Conservation (phyloP, 129 eudicot species). For the Ambrosia trifida region DNA sequence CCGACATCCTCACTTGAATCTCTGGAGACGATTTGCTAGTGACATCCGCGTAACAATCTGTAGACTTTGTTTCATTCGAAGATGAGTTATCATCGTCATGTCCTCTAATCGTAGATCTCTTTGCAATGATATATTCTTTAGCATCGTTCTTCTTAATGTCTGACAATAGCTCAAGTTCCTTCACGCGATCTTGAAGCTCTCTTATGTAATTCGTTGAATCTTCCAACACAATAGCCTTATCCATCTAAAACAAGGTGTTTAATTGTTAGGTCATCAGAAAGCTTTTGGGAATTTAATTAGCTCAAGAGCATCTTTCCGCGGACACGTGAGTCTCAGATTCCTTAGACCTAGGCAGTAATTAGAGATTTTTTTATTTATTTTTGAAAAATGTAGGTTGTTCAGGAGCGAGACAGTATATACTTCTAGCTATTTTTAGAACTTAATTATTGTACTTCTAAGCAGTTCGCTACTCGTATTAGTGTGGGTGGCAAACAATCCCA, state of each 20-base stretch:
- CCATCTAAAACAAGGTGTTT: conserved; percentile 41
- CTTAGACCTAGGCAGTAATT: background rate
- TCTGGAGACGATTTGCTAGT: conserved; percentile 5
- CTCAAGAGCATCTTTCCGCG: background rate
- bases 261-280: background rate
- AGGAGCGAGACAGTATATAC: too few species aligned
- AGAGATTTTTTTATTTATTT: background rate
- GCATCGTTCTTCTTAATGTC: background rate
- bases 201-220: conserved; percentile 51
- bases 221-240: conserved; percentile 51
- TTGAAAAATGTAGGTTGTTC: too few species aligned
- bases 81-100: conserved; percentile 7
- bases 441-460: too few species aligned
- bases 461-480: too few species aligned
- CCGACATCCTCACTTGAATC: conserved; percentile 38
- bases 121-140: conserved; percentile 26
- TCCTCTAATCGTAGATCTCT: conserved; percentile 18
- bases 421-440: too few species aligned
- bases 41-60: background rate
- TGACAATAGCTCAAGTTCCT: conserved; percentile 43
- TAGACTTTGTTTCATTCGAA: conserved; percentile 20
- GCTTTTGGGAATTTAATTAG: background rate
- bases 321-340: background rate
- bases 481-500: too few species aligned
- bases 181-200: conserved; percentile 46